A percentile compares a stretch with the other conserved stretches of the same genome.
Conservation (phyloP, 768 basidiomycete species). For the Cystobasidium tubakii region DNA sequence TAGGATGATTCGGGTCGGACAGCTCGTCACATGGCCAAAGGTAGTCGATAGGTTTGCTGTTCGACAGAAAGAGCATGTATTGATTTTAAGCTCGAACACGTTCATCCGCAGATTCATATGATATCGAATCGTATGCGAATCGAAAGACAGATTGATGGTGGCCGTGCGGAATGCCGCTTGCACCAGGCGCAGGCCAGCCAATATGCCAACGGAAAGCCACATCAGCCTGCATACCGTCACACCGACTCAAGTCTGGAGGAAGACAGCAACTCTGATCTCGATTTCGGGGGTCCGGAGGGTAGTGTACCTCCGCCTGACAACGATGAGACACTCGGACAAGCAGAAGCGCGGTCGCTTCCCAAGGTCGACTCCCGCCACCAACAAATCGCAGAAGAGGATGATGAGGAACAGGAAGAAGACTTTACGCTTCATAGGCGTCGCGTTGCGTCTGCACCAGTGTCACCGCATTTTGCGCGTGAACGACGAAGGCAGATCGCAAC, state of each 20-base stretch:
- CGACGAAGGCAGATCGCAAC: conserved; percentile 20
- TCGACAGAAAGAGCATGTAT: too few relatives aligned
- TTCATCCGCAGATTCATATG: conserved; percentile 67
- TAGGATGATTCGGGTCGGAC: conserved; percentile 78
- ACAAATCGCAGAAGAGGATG: neutral
- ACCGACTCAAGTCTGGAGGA: conserved; percentile 45
- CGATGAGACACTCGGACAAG: neutral
- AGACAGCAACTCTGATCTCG: conserved; percentile 33
- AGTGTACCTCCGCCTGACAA: neutral
- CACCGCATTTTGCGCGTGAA: neutral
- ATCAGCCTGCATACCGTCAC: conserved; percentile 45
- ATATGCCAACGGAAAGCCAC: conserved; percentile 40
- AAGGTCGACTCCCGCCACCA: neutral
- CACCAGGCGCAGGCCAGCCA: conserved; percentile 35
- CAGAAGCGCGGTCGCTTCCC: neutral
- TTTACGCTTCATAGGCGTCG: neutral
- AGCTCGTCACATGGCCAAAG: conserved; percentile 95
- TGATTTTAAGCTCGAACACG: too few relatives aligned
- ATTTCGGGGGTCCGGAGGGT: conserved; percentile 30
- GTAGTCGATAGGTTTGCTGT: conserved; percentile 52
- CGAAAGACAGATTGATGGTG: conserved; percentile 44
- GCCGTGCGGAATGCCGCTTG: conserved; percentile 38
- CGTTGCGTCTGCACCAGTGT: conserved; percentile 26
- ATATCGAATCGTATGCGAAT: conserved; percentile 73
- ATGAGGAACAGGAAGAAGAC: conserved; percentile 30